Conservation (phyloP, 495 filamentous ascomycete species). For the Tuber calosporum region DNA sequence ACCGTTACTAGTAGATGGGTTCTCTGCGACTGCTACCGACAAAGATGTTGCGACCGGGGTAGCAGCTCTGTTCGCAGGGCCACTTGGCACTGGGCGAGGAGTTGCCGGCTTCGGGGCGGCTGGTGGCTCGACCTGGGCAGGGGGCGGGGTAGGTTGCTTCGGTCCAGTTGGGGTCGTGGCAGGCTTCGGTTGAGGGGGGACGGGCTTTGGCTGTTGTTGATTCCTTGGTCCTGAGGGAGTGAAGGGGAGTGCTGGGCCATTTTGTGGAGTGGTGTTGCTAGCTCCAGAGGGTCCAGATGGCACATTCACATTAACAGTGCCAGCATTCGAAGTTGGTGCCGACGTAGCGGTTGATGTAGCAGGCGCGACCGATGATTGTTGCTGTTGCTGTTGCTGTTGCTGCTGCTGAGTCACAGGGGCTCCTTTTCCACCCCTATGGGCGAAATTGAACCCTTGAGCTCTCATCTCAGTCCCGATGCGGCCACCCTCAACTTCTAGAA, state of each 20-base stretch:
- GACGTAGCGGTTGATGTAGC: constrained; percentile 43
- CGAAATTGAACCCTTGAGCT: constrained; percentile 98
- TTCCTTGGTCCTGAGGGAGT: constrained; percentile 43
- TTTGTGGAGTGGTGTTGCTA: constrained; percentile 28
- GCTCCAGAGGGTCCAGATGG: constrained; percentile 28
- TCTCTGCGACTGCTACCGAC: constrained; percentile 21
- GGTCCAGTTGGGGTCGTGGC: constrained; percentile 43
- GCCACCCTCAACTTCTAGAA: constrained; percentile 86
- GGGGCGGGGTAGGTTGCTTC: constrained; percentile 50
- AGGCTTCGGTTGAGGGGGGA: constrained; percentile 44
- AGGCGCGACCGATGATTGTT: constrained; percentile 42
- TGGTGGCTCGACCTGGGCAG: constrained; percentile 41
- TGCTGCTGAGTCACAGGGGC: constrained; percentile 31
- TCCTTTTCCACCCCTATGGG: constrained; percentile 68
- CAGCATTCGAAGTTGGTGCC: constrained; percentile 43
- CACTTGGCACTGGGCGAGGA: constrained; percentile 42
- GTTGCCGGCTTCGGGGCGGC: constrained; percentile 43
- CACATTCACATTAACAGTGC: constrained; percentile 36
- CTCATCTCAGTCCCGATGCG: constrained; percentile 97
- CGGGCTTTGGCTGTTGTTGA: constrained; percentile 41
- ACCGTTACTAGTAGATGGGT: constrained; percentile 44
- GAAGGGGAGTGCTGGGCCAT: constrained; percentile 36
- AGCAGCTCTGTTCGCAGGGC: constrained; percentile 47
- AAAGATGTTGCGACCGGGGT: constrained; percentile 24
- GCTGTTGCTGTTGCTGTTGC: constrained; percentile 27